These are phyloP conservation scores for Russula griseocarnosa DNA, from an alignment of 768 basidiomycete species.

Conservation along the genomic window DNA sequence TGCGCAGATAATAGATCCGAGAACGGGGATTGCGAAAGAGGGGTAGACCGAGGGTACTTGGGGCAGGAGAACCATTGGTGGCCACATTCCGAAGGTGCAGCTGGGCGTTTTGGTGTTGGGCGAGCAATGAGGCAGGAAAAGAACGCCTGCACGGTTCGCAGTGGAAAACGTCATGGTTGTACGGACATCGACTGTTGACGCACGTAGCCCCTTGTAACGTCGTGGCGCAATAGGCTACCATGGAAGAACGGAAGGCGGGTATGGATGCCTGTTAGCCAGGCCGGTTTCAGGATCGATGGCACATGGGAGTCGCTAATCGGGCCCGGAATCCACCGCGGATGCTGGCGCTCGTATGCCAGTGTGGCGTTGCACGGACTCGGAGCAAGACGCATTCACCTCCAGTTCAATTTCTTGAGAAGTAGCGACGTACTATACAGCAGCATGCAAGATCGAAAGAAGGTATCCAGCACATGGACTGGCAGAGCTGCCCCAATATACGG, in stretches of 20 bases:
- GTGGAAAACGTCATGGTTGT: constrained; percentile 28
- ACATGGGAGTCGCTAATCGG: neutral
- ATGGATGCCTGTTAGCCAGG: neutral
- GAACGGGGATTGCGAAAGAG: neutral
- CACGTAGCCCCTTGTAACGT: constrained; percentile 26
- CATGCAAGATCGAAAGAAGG: neutral
- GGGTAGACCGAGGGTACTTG: neutral
- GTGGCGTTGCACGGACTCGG: too few species aligned
- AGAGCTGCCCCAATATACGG: neutral
- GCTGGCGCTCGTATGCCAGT: too few species aligned
- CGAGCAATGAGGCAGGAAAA: neutral
- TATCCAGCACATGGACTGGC: neutral
- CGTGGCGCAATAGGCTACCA: constrained; percentile 11
- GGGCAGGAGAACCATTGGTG: neutral
- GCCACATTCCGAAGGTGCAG: constrained; percentile 14
- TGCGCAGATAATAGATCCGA: neutral
- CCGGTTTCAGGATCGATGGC: neutral
- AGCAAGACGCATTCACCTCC: too few species aligned
- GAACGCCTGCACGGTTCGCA: constrained; percentile 30
- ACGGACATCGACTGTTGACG: constrained; percentile 18
- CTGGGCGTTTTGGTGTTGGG: constrained; percentile 6
- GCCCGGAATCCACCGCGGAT: neutral
- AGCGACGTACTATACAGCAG: neutral
- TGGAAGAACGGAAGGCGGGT: neutral
- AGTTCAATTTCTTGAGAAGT: neutral